These are phyloP conservation scores for Logfia minima DNA, from an alignment of 129 eudicot genomes.

Conservation along the genomic window DNA sequence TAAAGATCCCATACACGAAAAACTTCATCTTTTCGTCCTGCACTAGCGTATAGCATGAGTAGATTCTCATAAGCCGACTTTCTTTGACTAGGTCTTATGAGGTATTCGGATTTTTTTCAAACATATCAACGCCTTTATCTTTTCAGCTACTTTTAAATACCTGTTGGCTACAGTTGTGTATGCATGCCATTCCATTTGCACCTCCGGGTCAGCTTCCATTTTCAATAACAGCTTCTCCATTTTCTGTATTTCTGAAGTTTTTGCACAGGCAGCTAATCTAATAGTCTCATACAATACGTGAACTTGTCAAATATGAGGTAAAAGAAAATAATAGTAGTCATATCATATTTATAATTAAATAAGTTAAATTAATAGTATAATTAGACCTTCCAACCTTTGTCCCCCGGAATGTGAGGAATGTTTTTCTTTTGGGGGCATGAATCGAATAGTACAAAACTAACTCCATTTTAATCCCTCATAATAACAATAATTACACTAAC, in stretches of 20 bases:
- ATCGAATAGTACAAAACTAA: no score
- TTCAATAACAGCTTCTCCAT: constrained; percentile 49
- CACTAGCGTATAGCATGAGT: constrained; percentile 46
- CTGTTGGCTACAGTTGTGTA: constrained; percentile 49
- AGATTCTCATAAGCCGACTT: constrained; percentile 36
- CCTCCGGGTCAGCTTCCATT: constrained; percentile 52
- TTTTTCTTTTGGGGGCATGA: no score
- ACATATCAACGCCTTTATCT: constrained; percentile 36
- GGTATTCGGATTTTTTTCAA: constrained; percentile 46
- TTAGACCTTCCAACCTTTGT: no score
- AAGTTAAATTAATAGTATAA: no score
- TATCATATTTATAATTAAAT: no score
- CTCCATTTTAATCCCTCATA: no score
- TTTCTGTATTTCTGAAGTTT: constrained; percentile 32
- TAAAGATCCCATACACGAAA: constrained; percentile 52
- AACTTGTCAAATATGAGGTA: constrained; percentile 17
- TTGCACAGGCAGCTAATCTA: constrained; percentile 45
- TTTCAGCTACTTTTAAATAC: constrained; percentile 38
- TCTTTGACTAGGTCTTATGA: constrained; percentile 26
- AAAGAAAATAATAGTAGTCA: no score
- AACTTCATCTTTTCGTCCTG: constrained; percentile 46
- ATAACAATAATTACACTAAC: neutral
- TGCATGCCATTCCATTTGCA: constrained; percentile 42
- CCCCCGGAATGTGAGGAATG: no score
- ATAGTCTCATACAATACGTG: constrained; percentile 43